phyloP scores from a whole-genome alignment of 192 early-diverging fungal species.

The Mortierella alpina region DNA sequence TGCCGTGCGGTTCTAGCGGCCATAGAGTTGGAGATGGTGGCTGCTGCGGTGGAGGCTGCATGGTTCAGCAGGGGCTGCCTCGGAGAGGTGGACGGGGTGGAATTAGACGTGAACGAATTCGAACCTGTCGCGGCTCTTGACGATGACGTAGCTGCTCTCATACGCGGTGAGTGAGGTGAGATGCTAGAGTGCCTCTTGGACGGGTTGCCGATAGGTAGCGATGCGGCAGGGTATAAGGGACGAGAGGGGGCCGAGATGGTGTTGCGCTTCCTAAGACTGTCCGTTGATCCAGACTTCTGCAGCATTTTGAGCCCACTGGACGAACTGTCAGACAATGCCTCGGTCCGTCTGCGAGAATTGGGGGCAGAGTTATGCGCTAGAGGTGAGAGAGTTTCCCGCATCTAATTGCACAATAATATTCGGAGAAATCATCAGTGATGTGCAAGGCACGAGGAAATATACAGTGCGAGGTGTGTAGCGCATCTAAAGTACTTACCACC shows the following conservation, averaged over 20 bases:
- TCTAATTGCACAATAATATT: neutral
- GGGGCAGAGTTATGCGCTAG: neutral
- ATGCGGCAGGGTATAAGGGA: slow-evolving; percentile 32
- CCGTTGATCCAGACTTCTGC: slow-evolving; percentile 19
- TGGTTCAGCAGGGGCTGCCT: neutral
- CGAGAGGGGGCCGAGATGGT: slow-evolving; percentile 29
- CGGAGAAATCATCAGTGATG: no score
- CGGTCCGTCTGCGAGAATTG: neutral
- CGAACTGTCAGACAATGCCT: slow-evolving; percentile 10
- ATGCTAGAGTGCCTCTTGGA: slow-evolving; percentile 34
- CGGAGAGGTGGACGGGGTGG: slow-evolving; percentile 41
- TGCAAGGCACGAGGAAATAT: no score
- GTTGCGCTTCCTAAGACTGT: slow-evolving; percentile 39
- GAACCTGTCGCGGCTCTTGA: slow-evolving; percentile 11
- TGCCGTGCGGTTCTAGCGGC: slow-evolving; percentile 8
- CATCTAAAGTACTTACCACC: no score
- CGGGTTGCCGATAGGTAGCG: neutral
- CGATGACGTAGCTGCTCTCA: slow-evolving; percentile 4
- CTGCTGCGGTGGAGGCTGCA: neutral
- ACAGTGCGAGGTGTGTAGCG: no score
- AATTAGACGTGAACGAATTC: slow-evolving; percentile 32
- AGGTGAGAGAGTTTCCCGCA: neutral
- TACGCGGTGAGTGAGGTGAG: slow-evolving; percentile 21
- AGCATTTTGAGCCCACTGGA: slow-evolving; percentile 21
- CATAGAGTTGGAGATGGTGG: slow-evolving; percentile 3